Base-by-base conservation (phyloP, 2,329 filamentous ascomycete genomes). In the Cladosporium sphaerospermum region DNA sequence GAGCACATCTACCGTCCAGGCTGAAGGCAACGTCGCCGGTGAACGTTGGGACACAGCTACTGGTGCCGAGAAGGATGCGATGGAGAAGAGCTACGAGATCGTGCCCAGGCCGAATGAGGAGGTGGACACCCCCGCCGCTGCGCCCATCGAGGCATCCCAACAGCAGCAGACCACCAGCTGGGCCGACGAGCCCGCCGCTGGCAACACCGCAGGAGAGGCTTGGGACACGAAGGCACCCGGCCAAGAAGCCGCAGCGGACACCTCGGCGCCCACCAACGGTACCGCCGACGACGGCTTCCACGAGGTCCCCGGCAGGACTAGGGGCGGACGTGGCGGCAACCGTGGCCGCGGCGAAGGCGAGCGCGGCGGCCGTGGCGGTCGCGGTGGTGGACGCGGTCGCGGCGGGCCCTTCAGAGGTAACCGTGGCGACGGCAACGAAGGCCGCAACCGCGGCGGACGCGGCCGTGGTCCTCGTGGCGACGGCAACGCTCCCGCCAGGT, bases 81-180 rank as follows among this genome's bases (percentile, higher is more conserved):
- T 77, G 40, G 74, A 77, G 28, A 87, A 91, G 60, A 80, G 78
- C 50, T 93, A 88, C 81, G 85, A 95, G 56, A 82, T 89, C 67
- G 76, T 88, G 42, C 82, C 88, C 48, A 82, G 85, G 53, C 82
- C 91, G 64, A 79, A 84, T 44, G 73, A 81, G 48, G 89, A 95
- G 75, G 85, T 86, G 4, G 88, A 93, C 57, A 82, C 78, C 36
- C 82, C 81, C 36, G 72, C 77, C 44, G 58, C 67, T 16, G 69
- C 71, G 11, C 65, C 70, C 16, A 81, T 82, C 23, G 82, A 80
- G n/a, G 80, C 83, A 44, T 82, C 81, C 6, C 73, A 74, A 8
- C 69, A 73, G 37, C 66, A 72, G 52, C 77, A 78, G 63, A 76
- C 77, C 31, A 83, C 86, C 65, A 89, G 84, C 63, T 95, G 88